A percentile compares a stretch with the other conserved stretches of the same genome.
phyloP scores from a whole-genome alignment of 1,139 yeast genomes.

The Diutina scorzettiae region DNA sequence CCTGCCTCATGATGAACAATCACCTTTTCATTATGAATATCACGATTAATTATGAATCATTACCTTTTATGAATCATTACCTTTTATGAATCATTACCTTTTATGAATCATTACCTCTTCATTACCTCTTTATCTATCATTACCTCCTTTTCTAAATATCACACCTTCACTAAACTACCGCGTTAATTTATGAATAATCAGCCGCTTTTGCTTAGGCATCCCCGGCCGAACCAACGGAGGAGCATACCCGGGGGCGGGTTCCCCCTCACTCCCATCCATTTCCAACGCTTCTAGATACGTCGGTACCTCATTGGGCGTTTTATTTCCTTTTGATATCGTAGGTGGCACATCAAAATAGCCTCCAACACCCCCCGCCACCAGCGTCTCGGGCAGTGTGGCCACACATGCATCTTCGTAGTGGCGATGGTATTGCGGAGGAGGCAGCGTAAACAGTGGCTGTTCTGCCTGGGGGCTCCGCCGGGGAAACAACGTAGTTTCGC shows the following conservation, averaged over 20 bases:
- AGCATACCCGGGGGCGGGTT: conserved; percentile 1
- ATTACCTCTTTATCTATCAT: too few relatives aligned
- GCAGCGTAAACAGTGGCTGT: background rate
- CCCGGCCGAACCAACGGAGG: background rate
- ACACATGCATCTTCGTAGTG: too few relatives aligned
- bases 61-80: too few relatives aligned
- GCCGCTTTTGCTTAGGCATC: background rate
- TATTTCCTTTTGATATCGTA: background rate
- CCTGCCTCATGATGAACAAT: too few relatives aligned
- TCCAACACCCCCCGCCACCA: too few relatives aligned
- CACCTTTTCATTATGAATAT: too few relatives aligned
- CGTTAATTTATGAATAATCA: background rate
- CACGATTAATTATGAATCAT: too few relatives aligned
- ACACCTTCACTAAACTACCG: too few relatives aligned
- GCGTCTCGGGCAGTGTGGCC: too few relatives aligned
- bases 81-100: too few relatives aligned
- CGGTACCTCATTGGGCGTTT: conserved; percentile 1
- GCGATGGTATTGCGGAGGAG: background rate
- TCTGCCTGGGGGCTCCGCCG: background rate
- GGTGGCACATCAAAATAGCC: conserved; percentile 1
- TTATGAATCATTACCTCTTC: too few relatives aligned
- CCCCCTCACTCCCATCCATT: background rate
- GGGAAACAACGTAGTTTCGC: background rate
- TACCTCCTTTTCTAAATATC: too few relatives aligned
- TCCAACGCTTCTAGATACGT: conserved; percentile 1